Evolutionary conservation across 169 alveolate genomes (phyloP), one percentile per base, ranked within the genome.

Genomic region (Plasmodium gallinaceum): DNA sequence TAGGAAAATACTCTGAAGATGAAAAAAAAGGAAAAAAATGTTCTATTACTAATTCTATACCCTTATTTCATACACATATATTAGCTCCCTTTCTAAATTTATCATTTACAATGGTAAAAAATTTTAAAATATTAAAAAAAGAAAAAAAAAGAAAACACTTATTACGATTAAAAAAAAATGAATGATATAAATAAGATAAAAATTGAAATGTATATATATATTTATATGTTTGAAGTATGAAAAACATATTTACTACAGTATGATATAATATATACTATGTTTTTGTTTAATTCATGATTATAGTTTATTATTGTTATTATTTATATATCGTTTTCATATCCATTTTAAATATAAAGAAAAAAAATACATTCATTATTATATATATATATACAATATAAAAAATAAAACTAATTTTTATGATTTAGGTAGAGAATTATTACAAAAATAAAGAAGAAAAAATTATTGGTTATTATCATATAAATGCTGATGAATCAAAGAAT

Each of bases 61-160:
- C 91, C 6, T 43, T 83, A 16, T 83, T 83, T 61, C 91, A 83
- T 61, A 83, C 91, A 2, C 91, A 83, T 37, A 68, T 83, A 20
- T 52, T 83, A 51, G 39, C 68, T 14, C 85, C 91, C 9, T 83
- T 68, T 16, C 62, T 83, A 51, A 66, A 58, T 54, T 83, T 83
- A 58, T 80, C 91, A 18, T 83, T 83, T 72, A 68, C 91, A 16
- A 24, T 83, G 91, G 91, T 83, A 22, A 66, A 22, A 22, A 22
- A 7, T 26, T 48, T 48, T 71, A 12, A 60, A 20, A n/a, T 14
- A 16, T 7, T 7, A 5, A 14, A 57, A 14, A 57, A 16, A 18
- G 2, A 5, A 14, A 14, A 18, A 57, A 18, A 26, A 22, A 9
- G 32, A 16, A 18, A 2, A 32, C 4, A 32, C 39, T 2, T 32